These are phyloP conservation scores for Skeletonema menzelii DNA, from an alignment of 108 stramenopile genomes.

Conservation along the genomic window DNA sequence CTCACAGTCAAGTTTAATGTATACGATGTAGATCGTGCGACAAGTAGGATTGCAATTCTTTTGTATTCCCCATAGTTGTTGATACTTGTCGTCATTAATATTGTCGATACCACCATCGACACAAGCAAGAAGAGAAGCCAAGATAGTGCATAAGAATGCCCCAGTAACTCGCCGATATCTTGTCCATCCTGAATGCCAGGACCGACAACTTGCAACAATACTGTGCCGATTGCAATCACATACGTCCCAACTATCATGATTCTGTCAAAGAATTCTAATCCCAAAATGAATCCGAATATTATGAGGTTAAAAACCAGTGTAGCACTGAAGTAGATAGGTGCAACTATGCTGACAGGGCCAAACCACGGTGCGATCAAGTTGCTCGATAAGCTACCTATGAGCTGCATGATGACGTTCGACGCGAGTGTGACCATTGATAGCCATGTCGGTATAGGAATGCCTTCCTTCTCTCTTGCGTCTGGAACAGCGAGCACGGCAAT, in stretches of 20 bases:
- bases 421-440: conserved; percentile 9
- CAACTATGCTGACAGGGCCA: conserved; percentile 40
- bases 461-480: conserved; percentile 23
- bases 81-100: conserved; percentile 5
- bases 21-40: conserved; percentile 30
- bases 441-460: neutral
- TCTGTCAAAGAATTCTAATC: conserved; percentile 31
- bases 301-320: conserved; percentile 37
- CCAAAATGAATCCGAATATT: conserved; percentile 31
- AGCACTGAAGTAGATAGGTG: conserved; percentile 31
- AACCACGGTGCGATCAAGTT: conserved; percentile 48
- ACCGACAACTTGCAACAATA: conserved; percentile 44
- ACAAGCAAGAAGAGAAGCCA: conserved; percentile 28
- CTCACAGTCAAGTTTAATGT: conserved; percentile 38
- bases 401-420: conserved; percentile 33
- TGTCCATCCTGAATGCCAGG: conserved; percentile 30
- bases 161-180: conserved; percentile 20
- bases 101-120: conserved; percentile 11
- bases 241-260: conserved; percentile 40
- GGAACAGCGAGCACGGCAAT: conserved; percentile 41
- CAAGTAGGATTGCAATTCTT: conserved; percentile 19
- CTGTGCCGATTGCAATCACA: conserved; percentile 40
- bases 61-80: neutral
- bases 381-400: conserved; percentile 6
- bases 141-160: conserved; percentile 25